These are phyloP conservation scores for Pestalotiopsis sp. DNA, from an alignment of 2,329 filamentous ascomycete species.

Conservation along the genomic window DNA sequence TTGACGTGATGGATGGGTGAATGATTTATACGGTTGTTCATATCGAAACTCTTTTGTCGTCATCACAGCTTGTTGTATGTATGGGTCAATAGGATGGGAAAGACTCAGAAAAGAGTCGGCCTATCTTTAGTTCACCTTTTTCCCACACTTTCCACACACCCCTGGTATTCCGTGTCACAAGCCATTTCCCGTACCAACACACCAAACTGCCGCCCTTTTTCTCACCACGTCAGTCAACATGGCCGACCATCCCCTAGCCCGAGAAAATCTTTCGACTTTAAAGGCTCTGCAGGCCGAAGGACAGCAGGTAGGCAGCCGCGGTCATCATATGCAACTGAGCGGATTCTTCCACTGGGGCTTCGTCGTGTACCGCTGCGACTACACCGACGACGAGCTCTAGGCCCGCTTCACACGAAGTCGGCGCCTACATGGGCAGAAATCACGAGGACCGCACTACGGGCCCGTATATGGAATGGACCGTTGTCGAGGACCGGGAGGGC, in stretches of 20 bases:
- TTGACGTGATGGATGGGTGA: too few species aligned
- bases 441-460: conserved; percentile 1
- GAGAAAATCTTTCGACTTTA: background rate
- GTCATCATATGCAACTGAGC: conserved; percentile 1
- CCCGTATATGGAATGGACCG: conserved; percentile 1
- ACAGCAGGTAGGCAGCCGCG: background rate
- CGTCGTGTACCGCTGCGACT: background rate
- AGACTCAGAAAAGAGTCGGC: too few species aligned
- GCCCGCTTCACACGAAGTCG: background rate
- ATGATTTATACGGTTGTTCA: too few species aligned
- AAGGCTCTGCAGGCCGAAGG: conserved; percentile 1
- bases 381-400: background rate
- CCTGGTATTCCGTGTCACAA: too few species aligned
- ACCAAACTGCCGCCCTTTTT: too few species aligned
- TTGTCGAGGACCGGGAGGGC: background rate
- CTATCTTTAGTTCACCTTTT: too few species aligned
- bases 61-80: too few species aligned
- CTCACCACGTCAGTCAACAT: background rate
- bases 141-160: too few species aligned
- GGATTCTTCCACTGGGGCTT: background rate
- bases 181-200: too few species aligned
- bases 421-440: conserved; percentile 1
- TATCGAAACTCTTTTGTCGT: too few species aligned
- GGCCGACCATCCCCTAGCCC: conserved; percentile 1
- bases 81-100: too few species aligned